Evolutionary conservation across 2,329 filamentous ascomycete genomes (phyloP).

Genomic region (Coniochaeta prunicola): DNA sequence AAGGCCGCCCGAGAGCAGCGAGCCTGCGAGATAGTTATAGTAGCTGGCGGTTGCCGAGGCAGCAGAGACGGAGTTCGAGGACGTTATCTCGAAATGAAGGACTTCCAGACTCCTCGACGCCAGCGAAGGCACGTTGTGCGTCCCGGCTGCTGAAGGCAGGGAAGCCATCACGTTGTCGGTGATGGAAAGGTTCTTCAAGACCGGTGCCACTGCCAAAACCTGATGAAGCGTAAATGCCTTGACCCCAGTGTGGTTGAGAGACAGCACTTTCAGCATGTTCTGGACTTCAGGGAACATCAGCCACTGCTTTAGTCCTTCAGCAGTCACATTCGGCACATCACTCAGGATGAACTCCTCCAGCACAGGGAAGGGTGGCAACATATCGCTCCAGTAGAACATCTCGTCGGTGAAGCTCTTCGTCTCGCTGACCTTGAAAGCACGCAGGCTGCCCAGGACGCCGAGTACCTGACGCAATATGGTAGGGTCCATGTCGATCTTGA

Average conservation of each 20-base stretch:
- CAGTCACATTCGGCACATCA: conserved; percentile 64
- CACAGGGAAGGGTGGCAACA: conserved; percentile 65
- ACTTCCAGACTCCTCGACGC: conserved; percentile 61
- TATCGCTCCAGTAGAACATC: conserved; percentile 60
- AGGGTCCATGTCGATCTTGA: conserved; percentile 62
- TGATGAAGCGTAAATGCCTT: conserved; percentile 53
- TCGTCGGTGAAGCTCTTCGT: conserved; percentile 67
- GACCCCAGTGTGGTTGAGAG: conserved; percentile 66
- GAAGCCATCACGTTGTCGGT: conserved; percentile 41
- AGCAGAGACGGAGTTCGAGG: conserved; percentile 47
- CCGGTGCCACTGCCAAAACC: conserved; percentile 50
- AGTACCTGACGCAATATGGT: conserved; percentile 64
- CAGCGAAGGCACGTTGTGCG: conserved; percentile 49
- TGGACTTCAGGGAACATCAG: conserved; percentile 55
- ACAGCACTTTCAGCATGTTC: conserved; percentile 57
- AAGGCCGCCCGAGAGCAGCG: conserved; percentile 67
- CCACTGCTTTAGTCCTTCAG: conserved; percentile 61
- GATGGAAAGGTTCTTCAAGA: conserved; percentile 50
- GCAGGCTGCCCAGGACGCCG: conserved; percentile 56
- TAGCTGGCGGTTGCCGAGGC: conserved; percentile 54
- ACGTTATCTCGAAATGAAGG: conserved; percentile 77
- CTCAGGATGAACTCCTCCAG: conserved; percentile 67
- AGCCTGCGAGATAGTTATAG: conserved; percentile 81
- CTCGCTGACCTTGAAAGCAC: conserved; percentile 67
- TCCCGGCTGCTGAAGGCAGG: conserved; percentile 38